Conservation (phyloP, 306 rosid genomes). For the Sesbania bispinosa region DNA sequence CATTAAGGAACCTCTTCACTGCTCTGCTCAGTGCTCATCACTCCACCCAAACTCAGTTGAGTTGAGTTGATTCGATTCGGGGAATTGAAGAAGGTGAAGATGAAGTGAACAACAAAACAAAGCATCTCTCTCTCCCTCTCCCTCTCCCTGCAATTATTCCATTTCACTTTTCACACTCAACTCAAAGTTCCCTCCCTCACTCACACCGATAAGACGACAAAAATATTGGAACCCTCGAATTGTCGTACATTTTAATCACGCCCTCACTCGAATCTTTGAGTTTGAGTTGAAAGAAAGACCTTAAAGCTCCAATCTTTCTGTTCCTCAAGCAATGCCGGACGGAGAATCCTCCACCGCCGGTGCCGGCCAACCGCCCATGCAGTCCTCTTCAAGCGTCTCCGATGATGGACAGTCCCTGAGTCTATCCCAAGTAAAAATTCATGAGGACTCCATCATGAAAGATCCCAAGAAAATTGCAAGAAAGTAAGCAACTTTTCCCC, state of each 20-base stretch:
- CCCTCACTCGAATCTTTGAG: not conserved
- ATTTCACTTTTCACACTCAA: not conserved
- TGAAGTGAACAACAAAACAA: too few relatives aligned
- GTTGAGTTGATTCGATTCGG: too few relatives aligned
- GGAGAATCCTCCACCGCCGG: conserved; percentile 27
- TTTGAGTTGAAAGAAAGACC: not conserved
- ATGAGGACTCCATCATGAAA: conserved; percentile 37
- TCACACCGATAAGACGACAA: not conserved
- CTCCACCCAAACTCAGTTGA: too few relatives aligned
- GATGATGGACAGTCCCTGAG: not conserved
- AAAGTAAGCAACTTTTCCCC: conserved; percentile 38
- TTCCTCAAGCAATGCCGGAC: conserved; percentile 29
- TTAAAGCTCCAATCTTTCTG: not conserved
- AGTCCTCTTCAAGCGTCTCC: conserved; percentile 2
- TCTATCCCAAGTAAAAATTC: conserved; percentile 12
- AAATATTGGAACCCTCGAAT: not conserved
- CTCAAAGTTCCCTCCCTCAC: not conserved
- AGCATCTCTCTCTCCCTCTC: not conserved
- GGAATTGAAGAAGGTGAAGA: too few relatives aligned
- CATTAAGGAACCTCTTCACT: too few relatives aligned
- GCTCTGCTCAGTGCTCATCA: too few relatives aligned
- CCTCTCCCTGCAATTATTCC: too few relatives aligned
- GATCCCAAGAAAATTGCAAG: conserved; percentile 69
- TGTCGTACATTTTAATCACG: not conserved
- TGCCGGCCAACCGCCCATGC: not conserved